Evolutionary conservation across 495 filamentous ascomycete genomes (phyloP).

Genomic region (Xylaria flabelliformis): DNA sequence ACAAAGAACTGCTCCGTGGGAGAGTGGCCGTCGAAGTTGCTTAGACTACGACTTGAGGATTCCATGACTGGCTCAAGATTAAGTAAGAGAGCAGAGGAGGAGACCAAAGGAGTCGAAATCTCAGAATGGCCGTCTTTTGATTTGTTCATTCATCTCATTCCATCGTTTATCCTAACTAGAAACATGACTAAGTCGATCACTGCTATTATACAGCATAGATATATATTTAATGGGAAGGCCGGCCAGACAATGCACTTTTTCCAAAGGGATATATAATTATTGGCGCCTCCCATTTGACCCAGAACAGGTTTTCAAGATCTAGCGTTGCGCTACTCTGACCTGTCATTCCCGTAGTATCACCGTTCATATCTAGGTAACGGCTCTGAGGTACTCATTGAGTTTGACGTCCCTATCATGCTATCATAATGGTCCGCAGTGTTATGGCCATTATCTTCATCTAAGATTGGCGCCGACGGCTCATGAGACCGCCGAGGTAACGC

Average conservation of each 20-base stretch:
- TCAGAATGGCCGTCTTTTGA: background rate
- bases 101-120: background rate
- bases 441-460: conserved; percentile 69
- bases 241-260: conserved; percentile 11
- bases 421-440: conserved; percentile 44
- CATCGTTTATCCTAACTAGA: conserved; percentile 13
- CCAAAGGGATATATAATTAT: conserved; percentile 9
- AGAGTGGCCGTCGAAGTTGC: background rate
- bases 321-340: background rate
- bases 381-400: conserved; percentile 37
- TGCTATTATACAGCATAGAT: conserved; percentile 22
- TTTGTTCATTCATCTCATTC: conserved; percentile 22
- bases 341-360: conserved; percentile 30
- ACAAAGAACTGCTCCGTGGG: background rate
- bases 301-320: background rate
- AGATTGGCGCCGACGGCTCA: conserved; percentile 69
- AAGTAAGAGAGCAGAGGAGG: background rate
- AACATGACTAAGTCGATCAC: conserved; percentile 7
- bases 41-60: background rate
- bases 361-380: conserved; percentile 54
- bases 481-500: conserved; percentile 27
- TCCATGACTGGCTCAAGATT: background rate
- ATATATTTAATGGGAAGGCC: background rate
- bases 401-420: conserved; percentile 33
- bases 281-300: background rate